Conservation (phyloP, 2,329 filamentous ascomycete species). For the Raffaelea albimanens region DNA sequence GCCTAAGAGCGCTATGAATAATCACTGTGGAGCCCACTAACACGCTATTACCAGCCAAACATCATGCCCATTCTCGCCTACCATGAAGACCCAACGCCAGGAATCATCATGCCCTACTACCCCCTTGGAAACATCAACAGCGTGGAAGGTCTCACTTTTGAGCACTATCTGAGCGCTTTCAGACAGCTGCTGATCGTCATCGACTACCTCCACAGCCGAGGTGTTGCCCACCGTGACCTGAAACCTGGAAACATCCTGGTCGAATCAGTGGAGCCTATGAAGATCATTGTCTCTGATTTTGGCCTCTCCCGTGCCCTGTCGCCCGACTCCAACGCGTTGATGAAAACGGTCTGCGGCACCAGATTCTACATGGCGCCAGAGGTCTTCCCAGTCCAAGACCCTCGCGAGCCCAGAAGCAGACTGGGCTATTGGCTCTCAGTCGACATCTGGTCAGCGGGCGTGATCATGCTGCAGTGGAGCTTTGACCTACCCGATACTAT, state of each 20-base stretch:
- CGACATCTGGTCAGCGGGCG: slow-evolving; percentile 3
- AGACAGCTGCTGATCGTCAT: no score
- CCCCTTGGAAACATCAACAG: no score
- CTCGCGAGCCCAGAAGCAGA: background rate
- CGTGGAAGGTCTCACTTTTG: no score
- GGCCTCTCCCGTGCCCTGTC: slow-evolving; percentile 64
- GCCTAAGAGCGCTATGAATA: no score
- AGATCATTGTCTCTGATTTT: slow-evolving; percentile 88
- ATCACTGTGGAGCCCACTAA: no score
- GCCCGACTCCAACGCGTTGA: background rate
- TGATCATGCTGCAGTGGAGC: slow-evolving; percentile 4
- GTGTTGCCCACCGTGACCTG: slow-evolving; percentile 66
- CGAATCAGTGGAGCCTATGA: slow-evolving; percentile 73
- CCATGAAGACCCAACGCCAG: no score
- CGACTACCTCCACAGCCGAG: background rate
- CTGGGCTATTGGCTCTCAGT: slow-evolving; percentile 2
- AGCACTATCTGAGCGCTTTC: no score
- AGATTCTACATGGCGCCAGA: background rate
- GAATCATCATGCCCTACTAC: no score
- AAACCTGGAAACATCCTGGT: slow-evolving; percentile 97
- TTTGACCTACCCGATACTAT: background rate
- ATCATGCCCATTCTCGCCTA: no score
- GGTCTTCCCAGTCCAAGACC: background rate
- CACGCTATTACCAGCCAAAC: no score
- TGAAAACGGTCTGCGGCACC: slow-evolving; percentile 5